These are phyloP conservation scores for Lathyrus aphaca DNA, from an alignment of 306 rosid species.

Conservation along the genomic window DNA sequence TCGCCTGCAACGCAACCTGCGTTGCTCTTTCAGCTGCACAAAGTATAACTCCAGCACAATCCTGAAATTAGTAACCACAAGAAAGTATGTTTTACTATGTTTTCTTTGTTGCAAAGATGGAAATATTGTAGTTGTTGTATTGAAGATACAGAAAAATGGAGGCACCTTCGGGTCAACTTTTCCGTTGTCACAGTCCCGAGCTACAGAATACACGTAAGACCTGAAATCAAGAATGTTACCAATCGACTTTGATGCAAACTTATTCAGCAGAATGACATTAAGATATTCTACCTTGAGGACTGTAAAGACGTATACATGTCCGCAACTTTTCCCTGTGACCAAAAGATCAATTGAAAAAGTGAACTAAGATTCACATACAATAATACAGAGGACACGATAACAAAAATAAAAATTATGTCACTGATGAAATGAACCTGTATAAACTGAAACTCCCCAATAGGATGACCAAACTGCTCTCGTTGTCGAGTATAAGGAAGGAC, in stretches of 20 bases:
- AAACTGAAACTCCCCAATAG: constrained; percentile 96
- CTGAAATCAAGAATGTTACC: constrained; percentile 52
- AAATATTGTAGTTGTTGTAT: too few relatives aligned
- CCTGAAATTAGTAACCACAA: constrained; percentile 58
- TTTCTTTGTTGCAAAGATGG: neutral
- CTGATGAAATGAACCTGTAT: constrained; percentile 66
- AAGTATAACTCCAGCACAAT: constrained; percentile 94
- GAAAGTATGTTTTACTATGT: constrained; percentile 1
- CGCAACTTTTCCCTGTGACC: constrained; percentile 84
- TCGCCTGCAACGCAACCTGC: constrained; percentile 91
- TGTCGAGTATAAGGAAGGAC: constrained; percentile 89
- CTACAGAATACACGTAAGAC: constrained; percentile 93
- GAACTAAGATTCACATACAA: constrained; percentile 24
- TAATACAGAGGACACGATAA: neutral
- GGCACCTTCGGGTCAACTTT: constrained; percentile 77
- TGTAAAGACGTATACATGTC: constrained; percentile 93
- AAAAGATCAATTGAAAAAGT: constrained; percentile 27
- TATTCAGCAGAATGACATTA: constrained; percentile 8
- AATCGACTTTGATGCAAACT: constrained; percentile 24
- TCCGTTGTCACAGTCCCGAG: constrained; percentile 93
- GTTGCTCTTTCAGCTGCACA: constrained; percentile 94
- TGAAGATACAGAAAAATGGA: constrained; percentile 20
- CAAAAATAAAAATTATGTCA: constrained; percentile 18
- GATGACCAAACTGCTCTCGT: constrained; percentile 95
- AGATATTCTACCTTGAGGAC: constrained; percentile 74